Evolutionary conservation across 345 rosid species (phyloP), one percentile per base, ranked within the genome.

Genomic region (Ailanthus altissimus): DNA sequence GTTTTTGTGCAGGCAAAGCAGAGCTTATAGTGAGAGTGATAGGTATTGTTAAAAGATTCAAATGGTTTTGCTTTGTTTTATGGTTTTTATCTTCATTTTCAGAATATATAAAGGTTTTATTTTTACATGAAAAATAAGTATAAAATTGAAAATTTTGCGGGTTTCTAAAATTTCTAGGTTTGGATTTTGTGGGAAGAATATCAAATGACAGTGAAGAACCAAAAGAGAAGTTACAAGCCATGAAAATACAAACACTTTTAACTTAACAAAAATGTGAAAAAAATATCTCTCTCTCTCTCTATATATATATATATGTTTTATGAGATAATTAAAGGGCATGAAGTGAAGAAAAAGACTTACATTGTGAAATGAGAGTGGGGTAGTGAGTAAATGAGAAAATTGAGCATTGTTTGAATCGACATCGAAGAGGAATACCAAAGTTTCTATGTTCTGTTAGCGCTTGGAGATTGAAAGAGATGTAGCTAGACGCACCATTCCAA

Each of bases 1-100:
- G 81, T 3, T 74, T 74, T 56, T 83, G 85, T 0, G 90, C 78
- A 3, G 92, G 83, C 38, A 92, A 83, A 77, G 89, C 72, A 76
- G 92, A 87, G 78, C 90, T 79, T 73, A 94, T 75, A 26, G 94
- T 88, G 59, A 92, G 89, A 75, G 97, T 94, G 32, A 90, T 45
- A 25, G 98, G 94, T 67, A 92, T 4, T 8, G 88, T 79, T 46
- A 94, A 86, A 69, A 86, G 79, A 85, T 81, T 83, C 80, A 88
- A 82, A 72, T 78, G 82, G 72, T 69, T 79, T 67, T 67, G 73
- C 67, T 70, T 83, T 62, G 73, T 0, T 62, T 83, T 81, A 23
- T 67, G 80, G 14, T 61, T 78, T 70, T 84, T 81, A 45, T 56
- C 67, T 25, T 65, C 54, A 18, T 74, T 81, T 23, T 75, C 64